Conservation (phyloP, 1,284 basidiomycete species). For the Irpex sp. region DNA sequence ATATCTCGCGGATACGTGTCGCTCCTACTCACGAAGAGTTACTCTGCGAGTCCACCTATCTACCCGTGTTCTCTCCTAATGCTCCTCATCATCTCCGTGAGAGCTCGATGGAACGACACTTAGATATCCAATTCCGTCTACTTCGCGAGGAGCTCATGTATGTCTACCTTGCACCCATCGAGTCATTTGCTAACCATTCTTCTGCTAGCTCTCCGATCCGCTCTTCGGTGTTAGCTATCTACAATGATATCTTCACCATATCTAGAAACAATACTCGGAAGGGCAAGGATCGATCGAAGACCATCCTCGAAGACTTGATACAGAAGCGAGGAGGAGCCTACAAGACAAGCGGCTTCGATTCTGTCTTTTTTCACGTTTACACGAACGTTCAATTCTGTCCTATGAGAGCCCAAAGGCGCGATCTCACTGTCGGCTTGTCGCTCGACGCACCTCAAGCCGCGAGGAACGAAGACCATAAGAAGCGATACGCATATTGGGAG, state of each 20-base stretch:
- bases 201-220: conserved; percentile 36
- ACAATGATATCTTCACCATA: conserved; percentile 36
- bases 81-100: conserved; percentile 68
- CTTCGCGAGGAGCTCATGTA: conserved; percentile 76
- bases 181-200: background rate
- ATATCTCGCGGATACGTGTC: conserved; percentile 66
- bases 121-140: conserved; percentile 79
- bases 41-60: conserved; percentile 53
- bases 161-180: conserved; percentile 26
- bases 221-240: conserved; percentile 35
- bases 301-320: conserved; percentile 29
- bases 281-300: conserved; percentile 12
- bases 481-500: conserved; percentile 32
- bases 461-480: conserved; percentile 21
- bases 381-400: conserved; percentile 24
- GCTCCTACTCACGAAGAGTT: conserved; percentile 75
- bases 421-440: conserved; percentile 27
- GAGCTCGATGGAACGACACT: conserved; percentile 65
- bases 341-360: conserved; percentile 27
- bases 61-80: conserved; percentile 63
- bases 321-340: conserved; percentile 34
- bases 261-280: background rate
- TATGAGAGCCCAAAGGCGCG: conserved; percentile 25
- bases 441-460: conserved; percentile 27
- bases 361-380: conserved; percentile 35